Percentiles rank a stretch among this genome's conserved stretches.
These are phyloP conservation scores for Naganishia randhawae DNA, from an alignment of 768 basidiomycete genomes.

Conservation along the genomic window DNA sequence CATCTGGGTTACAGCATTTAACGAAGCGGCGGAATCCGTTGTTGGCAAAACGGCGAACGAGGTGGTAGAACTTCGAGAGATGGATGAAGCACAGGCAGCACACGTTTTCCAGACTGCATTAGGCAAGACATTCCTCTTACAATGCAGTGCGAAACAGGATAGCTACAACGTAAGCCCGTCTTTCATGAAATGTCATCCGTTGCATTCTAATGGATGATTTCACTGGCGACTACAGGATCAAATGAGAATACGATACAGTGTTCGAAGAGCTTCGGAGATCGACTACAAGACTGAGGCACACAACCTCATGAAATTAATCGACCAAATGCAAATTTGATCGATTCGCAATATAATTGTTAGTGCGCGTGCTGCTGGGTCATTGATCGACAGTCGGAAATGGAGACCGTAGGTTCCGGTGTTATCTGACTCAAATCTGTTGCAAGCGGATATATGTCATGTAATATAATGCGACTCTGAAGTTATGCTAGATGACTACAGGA, in stretches of 20 bases:
- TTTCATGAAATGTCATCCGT: not conserved
- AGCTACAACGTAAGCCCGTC: conserved; percentile 59
- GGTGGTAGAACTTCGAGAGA: conserved; percentile 67
- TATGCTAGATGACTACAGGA: not conserved
- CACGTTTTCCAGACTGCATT: conserved; percentile 62
- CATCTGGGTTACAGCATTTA: conserved; percentile 91
- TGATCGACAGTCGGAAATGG: not conserved
- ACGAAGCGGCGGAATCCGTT: conserved; percentile 75
- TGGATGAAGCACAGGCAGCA: conserved; percentile 60
- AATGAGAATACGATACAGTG: conserved; percentile 75
- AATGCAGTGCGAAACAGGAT: conserved; percentile 80
- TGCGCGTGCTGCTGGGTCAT: not conserved
- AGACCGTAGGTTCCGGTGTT: not conserved
- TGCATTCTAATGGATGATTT: not conserved
- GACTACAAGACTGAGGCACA: conserved; percentile 68
- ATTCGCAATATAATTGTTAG: not conserved
- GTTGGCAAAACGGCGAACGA: conserved; percentile 78
- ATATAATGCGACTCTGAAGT: not conserved
- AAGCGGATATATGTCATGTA: not conserved
- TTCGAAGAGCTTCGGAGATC: conserved; percentile 62
- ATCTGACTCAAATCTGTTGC: not conserved
- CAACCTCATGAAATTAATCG: conserved; percentile 61
- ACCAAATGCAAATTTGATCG: conserved; percentile 35
- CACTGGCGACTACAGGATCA: conserved; percentile 60
- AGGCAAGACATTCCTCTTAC: conserved; percentile 73